phyloP scores from a whole-genome alignment of 2,329 filamentous ascomycete species.

The Colletotrichum eremochloae region DNA sequence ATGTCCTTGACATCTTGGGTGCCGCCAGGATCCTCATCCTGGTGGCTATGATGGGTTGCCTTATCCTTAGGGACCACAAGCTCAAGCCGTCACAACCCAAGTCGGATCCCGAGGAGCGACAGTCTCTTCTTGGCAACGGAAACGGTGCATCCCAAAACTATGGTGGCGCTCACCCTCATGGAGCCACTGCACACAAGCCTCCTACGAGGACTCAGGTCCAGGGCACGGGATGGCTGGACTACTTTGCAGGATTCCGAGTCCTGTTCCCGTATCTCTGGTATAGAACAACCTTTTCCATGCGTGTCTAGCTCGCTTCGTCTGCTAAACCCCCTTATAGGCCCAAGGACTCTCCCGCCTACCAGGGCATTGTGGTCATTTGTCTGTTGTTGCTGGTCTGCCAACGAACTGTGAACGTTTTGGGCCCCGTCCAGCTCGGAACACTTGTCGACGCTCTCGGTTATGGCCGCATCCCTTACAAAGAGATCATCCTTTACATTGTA shows the following conservation, averaged over 20 bases:
- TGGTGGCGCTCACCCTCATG: slow-evolving; percentile 43
- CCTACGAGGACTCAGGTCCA: slow-evolving; percentile 49
- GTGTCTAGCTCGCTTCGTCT: too few relatives aligned
- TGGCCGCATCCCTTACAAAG: slow-evolving; percentile 57
- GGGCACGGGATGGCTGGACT: slow-evolving; percentile 59
- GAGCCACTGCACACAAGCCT: slow-evolving; percentile 18
- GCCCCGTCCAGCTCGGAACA: slow-evolving; percentile 57
- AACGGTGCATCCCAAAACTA: slow-evolving; percentile 49
- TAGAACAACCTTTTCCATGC: neutral
- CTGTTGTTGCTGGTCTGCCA: slow-evolving; percentile 57
- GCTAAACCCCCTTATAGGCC: slow-evolving; percentile 51
- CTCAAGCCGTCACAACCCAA: slow-evolving; percentile 46
- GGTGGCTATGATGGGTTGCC: slow-evolving; percentile 51
- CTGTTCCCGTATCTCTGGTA: slow-evolving; percentile 62
- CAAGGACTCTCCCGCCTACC: slow-evolving; percentile 56
- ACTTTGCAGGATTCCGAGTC: slow-evolving; percentile 59
- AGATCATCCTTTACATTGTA: slow-evolving; percentile 59
- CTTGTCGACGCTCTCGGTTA: slow-evolving; percentile 57
- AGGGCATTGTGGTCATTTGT: slow-evolving; percentile 57
- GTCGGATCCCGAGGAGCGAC: slow-evolving; percentile 52
- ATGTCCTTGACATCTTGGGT: slow-evolving; percentile 49
- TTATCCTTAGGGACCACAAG: slow-evolving; percentile 51
- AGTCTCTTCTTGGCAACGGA: slow-evolving; percentile 57
- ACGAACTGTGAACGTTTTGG: slow-evolving; percentile 59
- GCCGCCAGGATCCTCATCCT: slow-evolving; percentile 51